A percentile compares a stretch with the other conserved stretches of the same genome.
Conservation (phyloP, 129 eudicot genomes). For the Tagetes erecta region DNA sequence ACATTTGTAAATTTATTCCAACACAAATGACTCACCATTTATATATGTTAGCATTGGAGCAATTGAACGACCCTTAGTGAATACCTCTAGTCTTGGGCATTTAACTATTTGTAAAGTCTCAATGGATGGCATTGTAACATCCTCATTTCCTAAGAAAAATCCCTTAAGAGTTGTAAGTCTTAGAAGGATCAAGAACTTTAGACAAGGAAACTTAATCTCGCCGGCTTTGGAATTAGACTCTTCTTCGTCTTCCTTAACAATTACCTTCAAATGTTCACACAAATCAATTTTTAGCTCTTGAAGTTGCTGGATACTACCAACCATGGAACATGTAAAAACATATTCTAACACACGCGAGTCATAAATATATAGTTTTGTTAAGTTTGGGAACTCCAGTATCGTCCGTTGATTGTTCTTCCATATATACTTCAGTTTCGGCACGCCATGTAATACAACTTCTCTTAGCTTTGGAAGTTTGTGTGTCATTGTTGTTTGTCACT, state of each 20-base stretch:
- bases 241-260: not conserved
- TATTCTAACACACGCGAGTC: not conserved
- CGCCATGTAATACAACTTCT: not conserved
- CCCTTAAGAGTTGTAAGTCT: not conserved
- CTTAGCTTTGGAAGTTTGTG: not conserved
- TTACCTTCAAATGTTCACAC: not conserved
- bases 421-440: not conserved
- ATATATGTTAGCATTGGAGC: not conserved
- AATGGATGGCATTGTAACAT: not conserved
- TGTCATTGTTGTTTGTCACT: too few species aligned
- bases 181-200: not conserved
- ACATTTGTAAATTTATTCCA: too few species aligned
- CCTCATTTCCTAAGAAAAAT: not conserved
- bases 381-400: not conserved
- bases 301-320: not conserved
- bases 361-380: not conserved
- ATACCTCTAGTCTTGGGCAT: not conserved
- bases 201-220: not conserved
- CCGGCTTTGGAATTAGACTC: not conserved
- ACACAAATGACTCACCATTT: too few species aligned
- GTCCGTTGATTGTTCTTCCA: conserved; percentile 1
- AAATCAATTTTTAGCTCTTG: not conserved
- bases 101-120: not conserved
- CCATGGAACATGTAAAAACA: conserved; percentile 4
- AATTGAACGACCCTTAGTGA: not conserved